Evolutionary conservation across 495 filamentous ascomycete genomes (phyloP).

Genomic region (Cenococcum geophilum): DNA sequence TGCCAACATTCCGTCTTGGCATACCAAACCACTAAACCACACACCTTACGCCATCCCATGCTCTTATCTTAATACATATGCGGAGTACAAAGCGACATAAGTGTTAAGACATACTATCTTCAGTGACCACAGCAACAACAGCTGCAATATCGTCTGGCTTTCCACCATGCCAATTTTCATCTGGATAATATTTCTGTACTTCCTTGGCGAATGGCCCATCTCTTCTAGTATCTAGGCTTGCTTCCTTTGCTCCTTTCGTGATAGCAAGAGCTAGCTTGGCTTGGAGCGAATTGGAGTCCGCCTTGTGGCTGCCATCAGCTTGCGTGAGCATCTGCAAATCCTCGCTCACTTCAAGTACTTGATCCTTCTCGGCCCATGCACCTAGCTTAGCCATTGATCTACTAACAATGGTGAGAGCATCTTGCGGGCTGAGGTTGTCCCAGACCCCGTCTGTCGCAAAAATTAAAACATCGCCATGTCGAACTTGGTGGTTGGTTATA

Average conservation of each 20-base stretch:
- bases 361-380: conserved; percentile 61
- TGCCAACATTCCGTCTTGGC: background rate
- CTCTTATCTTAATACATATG: background rate
- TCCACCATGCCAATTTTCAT: conserved; percentile 77
- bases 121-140: conserved; percentile 65
- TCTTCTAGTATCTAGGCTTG: conserved; percentile 66
- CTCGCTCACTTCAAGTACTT: conserved; percentile 48
- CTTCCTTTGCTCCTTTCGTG: conserved; percentile 71
- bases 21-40: background rate
- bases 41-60: background rate
- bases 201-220: conserved; percentile 95
- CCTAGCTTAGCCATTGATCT: conserved; percentile 62
- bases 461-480: conserved; percentile 84
- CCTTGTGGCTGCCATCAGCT: conserved; percentile 24
- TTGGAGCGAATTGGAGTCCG: conserved; percentile 51
- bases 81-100: background rate
- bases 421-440: conserved; percentile 90
- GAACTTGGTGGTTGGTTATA: conserved; percentile 63
- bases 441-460: conserved; percentile 94
- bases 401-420: conserved; percentile 74
- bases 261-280: conserved; percentile 71
- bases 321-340: conserved; percentile 24
- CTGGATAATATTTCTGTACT: conserved; percentile 75
- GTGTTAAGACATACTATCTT: background rate
- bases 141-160: conserved; percentile 90